Conservation (phyloP, 257 asterid species). For the Nicotiana undulata region DNA sequence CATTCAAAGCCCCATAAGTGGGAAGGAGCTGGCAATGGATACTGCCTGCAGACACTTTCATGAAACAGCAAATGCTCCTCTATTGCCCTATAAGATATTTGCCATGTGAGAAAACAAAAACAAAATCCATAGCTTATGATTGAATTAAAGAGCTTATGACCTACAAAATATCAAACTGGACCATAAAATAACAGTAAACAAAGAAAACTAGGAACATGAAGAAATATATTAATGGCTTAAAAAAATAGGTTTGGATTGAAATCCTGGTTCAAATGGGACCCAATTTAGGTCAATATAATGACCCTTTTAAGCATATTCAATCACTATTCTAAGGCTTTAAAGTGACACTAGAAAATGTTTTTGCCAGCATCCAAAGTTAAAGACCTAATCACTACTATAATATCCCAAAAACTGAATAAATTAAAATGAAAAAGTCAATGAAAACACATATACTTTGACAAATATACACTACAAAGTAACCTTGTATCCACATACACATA, state of each 20-base stretch:
- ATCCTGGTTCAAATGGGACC: slow-evolving; percentile 14
- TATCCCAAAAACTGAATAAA: neutral
- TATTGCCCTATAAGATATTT: neutral
- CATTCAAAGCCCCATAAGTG: slow-evolving; percentile 5
- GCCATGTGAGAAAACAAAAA: neutral
- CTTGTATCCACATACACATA: neutral
- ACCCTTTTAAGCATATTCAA: neutral
- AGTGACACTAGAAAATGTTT: neutral
- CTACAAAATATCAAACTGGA: neutral
- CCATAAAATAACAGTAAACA: neutral
- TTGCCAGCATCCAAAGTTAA: slow-evolving; percentile 8
- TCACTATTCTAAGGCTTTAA: neutral
- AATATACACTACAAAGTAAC: neutral
- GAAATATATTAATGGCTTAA: neutral
- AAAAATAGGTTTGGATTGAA: neutral
- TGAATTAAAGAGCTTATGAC: neutral
- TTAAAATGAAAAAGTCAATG: neutral
- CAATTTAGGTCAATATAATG: slow-evolving; percentile 1
- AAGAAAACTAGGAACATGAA: neutral
- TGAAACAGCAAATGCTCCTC: slow-evolving; percentile 2
- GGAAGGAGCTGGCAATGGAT: neutral
- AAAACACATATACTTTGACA: neutral
- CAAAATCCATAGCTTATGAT: neutral
- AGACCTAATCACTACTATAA: neutral
- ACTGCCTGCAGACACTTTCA: neutral